Percentiles rank a stretch among this genome's conserved stretches.
Conservation (phyloP, 176 grass and related monocot genomes). For the Phoenix dactylifera region DNA sequence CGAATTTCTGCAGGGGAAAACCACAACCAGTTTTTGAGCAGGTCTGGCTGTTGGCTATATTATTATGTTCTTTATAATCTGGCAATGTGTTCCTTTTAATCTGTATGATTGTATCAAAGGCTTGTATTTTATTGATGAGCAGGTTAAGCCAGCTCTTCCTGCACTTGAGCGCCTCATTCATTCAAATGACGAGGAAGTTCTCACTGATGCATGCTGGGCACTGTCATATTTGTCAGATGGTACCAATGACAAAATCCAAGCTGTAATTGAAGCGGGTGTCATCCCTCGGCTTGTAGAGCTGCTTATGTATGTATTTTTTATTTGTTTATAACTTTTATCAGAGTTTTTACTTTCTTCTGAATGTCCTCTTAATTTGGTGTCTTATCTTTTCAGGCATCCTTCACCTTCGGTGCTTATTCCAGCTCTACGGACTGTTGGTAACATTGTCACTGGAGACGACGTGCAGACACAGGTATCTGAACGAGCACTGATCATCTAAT, state of each 20-base stretch:
- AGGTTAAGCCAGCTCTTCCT: constrained; percentile 95
- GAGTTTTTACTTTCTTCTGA: not conserved
- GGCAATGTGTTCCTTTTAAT: too few relatives aligned
- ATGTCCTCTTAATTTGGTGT: not conserved
- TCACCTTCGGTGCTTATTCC: constrained; percentile 96
- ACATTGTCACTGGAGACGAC: constrained; percentile 99
- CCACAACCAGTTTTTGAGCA: constrained; percentile 96
- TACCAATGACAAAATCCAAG: constrained; percentile 96
- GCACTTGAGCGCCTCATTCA: constrained; percentile 77
- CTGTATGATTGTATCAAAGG: not conserved
- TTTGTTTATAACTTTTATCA: not conserved
- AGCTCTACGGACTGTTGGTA: constrained; percentile 88
- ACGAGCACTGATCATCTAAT: not conserved
- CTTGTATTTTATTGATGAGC: constrained; percentile 19
- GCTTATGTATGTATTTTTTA: constrained; percentile 39
- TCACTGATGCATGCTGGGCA: constrained; percentile 98
- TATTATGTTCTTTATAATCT: too few relatives aligned
- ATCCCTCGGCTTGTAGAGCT: constrained; percentile 89
- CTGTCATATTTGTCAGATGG: constrained; percentile 97
- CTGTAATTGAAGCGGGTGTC: constrained; percentile 91
- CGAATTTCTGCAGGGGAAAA: constrained; percentile 97
- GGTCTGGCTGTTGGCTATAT: constrained; percentile 21
- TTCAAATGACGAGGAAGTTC: constrained; percentile 94
- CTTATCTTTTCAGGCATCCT: constrained; percentile 61
- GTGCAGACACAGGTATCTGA: constrained; percentile 17